Evolutionary conservation across 257 asterid species (phyloP).

Genomic region (Primulina tabacum): DNA sequence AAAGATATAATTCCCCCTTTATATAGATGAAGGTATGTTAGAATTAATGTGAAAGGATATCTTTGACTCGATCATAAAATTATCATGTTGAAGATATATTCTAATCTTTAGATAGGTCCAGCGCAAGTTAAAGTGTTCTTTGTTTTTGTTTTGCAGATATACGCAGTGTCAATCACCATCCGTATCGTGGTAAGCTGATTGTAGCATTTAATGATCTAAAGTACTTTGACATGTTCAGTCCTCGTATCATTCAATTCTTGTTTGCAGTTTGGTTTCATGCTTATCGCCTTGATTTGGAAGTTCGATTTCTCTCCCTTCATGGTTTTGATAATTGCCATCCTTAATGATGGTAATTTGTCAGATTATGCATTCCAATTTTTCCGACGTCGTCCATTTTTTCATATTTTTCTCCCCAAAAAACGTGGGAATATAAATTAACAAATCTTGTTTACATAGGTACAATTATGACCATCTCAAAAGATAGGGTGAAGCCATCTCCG

Average conservation of each 20-base stretch:
- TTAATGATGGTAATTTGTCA: conserved; percentile 66
- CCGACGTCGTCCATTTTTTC: neutral
- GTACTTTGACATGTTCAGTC: neutral
- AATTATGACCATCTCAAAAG: conserved; percentile 98
- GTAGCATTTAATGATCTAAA: neutral
- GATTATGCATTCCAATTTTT: neutral
- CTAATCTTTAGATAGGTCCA: neutral
- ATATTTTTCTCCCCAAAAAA: neutral
- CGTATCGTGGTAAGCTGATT: conserved; percentile 88
- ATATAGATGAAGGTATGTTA: neutral
- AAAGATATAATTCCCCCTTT: neutral
- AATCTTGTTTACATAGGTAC: conserved; percentile 55
- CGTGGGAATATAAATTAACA: conserved; percentile 12
- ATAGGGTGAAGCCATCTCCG: conserved; percentile 98
- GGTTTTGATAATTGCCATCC: conserved; percentile 96
- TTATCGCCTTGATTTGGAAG: conserved; percentile 92
- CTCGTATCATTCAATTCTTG: conserved; percentile 14
- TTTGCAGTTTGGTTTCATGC: conserved; percentile 93
- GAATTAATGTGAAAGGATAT: neutral
- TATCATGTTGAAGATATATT: too few species aligned
- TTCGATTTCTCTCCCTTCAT: conserved; percentile 94
- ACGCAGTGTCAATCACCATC: conserved; percentile 98
- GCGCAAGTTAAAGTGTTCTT: conserved; percentile 14
- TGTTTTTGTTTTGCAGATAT: conserved; percentile 57
- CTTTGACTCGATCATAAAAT: neutral